Evolutionary conservation across 805 yeast species (phyloP).

Genomic region (Wickerhamiella alocasiicola): DNA sequence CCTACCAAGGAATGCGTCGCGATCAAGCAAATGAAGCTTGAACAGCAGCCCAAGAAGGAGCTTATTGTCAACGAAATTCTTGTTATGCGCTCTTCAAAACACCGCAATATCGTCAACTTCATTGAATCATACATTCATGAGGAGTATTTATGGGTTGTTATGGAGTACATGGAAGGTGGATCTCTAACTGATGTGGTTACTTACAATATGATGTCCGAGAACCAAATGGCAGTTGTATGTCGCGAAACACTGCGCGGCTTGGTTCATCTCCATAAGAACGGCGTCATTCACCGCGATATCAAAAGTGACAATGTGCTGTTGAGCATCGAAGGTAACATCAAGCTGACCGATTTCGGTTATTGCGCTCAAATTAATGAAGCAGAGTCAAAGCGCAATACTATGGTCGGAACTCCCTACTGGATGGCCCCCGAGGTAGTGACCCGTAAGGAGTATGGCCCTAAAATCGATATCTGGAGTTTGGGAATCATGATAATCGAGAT

Average conservation of each 20-base stretch:
- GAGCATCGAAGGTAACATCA: conserved; percentile 75
- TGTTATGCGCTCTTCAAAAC: conserved; percentile 88
- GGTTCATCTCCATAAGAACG: conserved; percentile 76
- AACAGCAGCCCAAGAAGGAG: conserved; percentile 91
- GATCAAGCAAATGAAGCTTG: conserved; percentile 90
- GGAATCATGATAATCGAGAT: conserved; percentile 98
- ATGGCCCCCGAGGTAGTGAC: conserved; percentile 99
- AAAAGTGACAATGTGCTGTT: conserved; percentile 87
- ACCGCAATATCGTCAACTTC: conserved; percentile 86
- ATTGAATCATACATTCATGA: conserved; percentile 67
- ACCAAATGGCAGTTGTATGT: conserved; percentile 90
- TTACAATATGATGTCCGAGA: conserved; percentile 73
- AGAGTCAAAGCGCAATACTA: conserved; percentile 81
- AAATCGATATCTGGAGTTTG: conserved; percentile 94
- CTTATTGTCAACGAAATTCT: conserved; percentile 86
- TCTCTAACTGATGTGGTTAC: conserved; percentile 91
- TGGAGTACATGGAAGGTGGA: conserved; percentile 99
- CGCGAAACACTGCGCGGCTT: conserved; percentile 81
- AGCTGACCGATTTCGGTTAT: conserved; percentile 90
- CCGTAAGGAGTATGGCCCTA: conserved; percentile 88
- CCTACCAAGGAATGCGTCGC: conserved; percentile 45
- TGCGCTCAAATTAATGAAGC: conserved; percentile 85
- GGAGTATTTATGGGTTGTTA: conserved; percentile 74
- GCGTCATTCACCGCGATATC: conserved; percentile 74
- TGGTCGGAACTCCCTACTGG: conserved; percentile 99